Conservation (phyloP, 345 rosid genomes). For the Microthlaspi erraticum region DNA sequence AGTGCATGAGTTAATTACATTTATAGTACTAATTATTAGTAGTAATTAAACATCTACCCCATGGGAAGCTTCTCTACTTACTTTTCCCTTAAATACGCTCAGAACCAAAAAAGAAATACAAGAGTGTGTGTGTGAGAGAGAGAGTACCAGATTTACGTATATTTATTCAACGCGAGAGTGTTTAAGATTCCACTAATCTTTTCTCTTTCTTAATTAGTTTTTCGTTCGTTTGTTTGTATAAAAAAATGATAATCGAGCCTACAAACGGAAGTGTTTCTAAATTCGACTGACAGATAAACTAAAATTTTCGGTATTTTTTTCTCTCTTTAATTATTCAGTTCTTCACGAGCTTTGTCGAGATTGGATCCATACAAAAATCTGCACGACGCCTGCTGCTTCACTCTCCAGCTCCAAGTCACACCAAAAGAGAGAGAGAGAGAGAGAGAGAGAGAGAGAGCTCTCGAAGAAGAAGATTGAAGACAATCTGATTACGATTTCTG, state of each 20-base stretch:
- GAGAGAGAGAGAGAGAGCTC: constrained; percentile 1
- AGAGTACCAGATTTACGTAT: neutral
- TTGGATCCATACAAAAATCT: constrained; percentile 62
- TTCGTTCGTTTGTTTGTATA: constrained; percentile 8
- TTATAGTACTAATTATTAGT: neutral
- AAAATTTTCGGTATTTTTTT: neutral
- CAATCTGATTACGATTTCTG: neutral
- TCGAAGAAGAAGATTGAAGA: constrained; percentile 13
- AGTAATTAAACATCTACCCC: constrained; percentile 35
- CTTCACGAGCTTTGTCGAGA: constrained; percentile 56
- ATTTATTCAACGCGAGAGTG: constrained; percentile 26
- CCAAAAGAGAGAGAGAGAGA: neutral
- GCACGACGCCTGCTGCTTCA: constrained; percentile 32
- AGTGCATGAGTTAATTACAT: constrained; percentile 11
- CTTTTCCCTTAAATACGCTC: constrained; percentile 35
- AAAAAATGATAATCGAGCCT: neutral
- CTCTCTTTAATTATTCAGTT: constrained; percentile 5
- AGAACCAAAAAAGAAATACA: neutral
- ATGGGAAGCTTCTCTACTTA: constrained; percentile 42
- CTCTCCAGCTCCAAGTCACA: constrained; percentile 13
- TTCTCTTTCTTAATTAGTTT: neutral
- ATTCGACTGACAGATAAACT: neutral
- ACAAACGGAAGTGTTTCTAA: constrained; percentile 22
- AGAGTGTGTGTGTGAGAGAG: neutral
- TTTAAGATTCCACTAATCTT: constrained; percentile 20